These are phyloP conservation scores for Fusarium pininemorale DNA, from an alignment of 2,329 filamentous ascomycete genomes.

Conservation along the genomic window DNA sequence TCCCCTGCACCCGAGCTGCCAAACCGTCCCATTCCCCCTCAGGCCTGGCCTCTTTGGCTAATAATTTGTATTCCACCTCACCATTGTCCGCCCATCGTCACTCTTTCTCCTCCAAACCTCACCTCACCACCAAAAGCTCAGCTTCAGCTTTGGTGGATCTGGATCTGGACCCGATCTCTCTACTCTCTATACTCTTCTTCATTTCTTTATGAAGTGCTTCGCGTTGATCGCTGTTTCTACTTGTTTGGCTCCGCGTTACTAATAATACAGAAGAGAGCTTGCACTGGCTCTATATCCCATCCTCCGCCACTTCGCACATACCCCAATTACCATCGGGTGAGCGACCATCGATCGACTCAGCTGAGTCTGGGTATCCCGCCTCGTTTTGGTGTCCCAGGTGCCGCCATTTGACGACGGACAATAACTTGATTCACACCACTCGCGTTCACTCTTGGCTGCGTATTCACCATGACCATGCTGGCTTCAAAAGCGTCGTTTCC, in stretches of 20 bases:
- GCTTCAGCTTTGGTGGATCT: conserved; percentile 17
- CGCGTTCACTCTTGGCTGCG: background rate
- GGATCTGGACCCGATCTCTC: background rate
- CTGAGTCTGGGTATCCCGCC: conserved; percentile 37
- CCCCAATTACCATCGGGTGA: conserved; percentile 20
- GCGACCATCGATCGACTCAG: conserved; percentile 29
- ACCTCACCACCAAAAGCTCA: conserved; percentile 8
- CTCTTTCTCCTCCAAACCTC: conserved; percentile 22
- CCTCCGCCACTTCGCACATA: conserved; percentile 4
- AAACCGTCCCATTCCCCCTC: conserved; percentile 39
- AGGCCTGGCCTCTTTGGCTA: background rate
- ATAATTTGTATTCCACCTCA: conserved; percentile 34
- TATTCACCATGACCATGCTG: conserved; percentile 74
- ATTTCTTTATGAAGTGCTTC: conserved; percentile 29
- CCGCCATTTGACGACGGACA: conserved; percentile 21
- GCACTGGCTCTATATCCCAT: background rate
- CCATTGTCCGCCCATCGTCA: conserved; percentile 28
- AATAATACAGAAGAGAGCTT: conserved; percentile 34
- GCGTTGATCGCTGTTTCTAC: conserved; percentile 41
- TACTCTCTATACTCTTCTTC: conserved; percentile 21
- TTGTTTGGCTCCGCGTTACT: conserved; percentile 27
- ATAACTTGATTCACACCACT: background rate
- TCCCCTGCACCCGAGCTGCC: conserved; percentile 38
- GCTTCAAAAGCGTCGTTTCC: conserved; percentile 78
- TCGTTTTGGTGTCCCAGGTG: conserved; percentile 36